These are phyloP conservation scores for Castanopsis chinensis DNA, from an alignment of 306 rosid species.

Conservation along the genomic window DNA sequence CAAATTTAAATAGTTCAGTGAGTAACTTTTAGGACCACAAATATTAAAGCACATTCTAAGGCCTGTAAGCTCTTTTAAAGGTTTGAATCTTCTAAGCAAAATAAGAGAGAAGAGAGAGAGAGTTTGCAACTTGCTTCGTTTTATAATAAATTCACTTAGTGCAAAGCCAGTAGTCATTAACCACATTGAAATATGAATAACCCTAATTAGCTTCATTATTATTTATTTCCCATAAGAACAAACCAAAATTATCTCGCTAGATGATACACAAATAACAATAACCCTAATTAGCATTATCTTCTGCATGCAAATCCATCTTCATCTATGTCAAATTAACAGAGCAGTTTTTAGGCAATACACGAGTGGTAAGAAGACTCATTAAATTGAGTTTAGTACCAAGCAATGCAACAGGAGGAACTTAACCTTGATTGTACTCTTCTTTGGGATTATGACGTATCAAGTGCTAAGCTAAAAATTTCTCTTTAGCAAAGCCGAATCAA, in stretches of 20 bases:
- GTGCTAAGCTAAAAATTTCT: too few relatives aligned
- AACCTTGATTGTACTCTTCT: background rate
- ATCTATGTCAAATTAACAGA: background rate
- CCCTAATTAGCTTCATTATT: too few relatives aligned
- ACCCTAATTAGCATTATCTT: background rate
- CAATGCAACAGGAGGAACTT: background rate
- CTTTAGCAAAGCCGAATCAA: too few relatives aligned
- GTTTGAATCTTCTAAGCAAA: background rate
- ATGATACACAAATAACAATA: background rate
- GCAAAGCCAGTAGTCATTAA: background rate
- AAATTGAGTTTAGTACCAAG: background rate
- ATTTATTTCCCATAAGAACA: background rate
- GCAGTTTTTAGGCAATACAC: background rate
- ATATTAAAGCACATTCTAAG: background rate
- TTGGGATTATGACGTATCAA: too few relatives aligned
- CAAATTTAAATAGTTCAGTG: too few relatives aligned
- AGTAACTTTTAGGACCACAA: too few relatives aligned
- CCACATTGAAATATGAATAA: background rate
- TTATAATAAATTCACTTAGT: background rate
- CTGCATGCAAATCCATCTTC: background rate
- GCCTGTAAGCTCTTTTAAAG: background rate
- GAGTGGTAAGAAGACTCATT: background rate
- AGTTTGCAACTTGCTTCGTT: background rate
- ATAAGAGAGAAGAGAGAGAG: background rate
- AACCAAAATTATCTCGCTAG: background rate